Conservation (phyloP, 345 rosid species). For the Nasturtium officinale region DNA sequence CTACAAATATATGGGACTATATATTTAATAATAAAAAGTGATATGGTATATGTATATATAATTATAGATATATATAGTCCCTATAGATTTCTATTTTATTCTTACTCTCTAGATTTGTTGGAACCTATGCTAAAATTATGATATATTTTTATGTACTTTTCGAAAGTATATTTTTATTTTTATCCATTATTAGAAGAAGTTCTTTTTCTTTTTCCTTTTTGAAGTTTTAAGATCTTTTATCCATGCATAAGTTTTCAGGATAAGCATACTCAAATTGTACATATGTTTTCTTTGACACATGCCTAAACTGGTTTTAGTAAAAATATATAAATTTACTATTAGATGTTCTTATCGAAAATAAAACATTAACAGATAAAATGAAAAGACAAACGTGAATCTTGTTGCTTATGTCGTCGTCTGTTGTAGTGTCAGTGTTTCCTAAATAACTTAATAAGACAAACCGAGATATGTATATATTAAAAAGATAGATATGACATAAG, state of each 20-base stretch:
- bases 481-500: not conserved
- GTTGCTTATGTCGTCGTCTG: not conserved
- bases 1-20: no score
- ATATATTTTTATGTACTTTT: no score
- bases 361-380: not conserved
- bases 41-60: no score
- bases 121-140: no score
- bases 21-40: no score
- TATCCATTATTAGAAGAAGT: not conserved
- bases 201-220: not conserved
- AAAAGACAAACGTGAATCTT: not conserved
- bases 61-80: no score
- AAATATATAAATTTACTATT: not conserved
- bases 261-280: not conserved
- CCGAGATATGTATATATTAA: not conserved
- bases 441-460: constrained; percentile 10
- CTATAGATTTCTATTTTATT: no score
- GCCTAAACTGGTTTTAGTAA: not conserved
- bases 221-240: not conserved
- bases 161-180: no score
- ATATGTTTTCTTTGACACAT: no score
- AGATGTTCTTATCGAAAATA: not conserved
- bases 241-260: not conserved
- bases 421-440: not conserved
- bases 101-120: no score